A percentile compares a stretch with the other conserved stretches of the same genome.
phyloP scores from a whole-genome alignment of 805 yeast genomes.

The Wickerhamomyces rabaulensis region DNA sequence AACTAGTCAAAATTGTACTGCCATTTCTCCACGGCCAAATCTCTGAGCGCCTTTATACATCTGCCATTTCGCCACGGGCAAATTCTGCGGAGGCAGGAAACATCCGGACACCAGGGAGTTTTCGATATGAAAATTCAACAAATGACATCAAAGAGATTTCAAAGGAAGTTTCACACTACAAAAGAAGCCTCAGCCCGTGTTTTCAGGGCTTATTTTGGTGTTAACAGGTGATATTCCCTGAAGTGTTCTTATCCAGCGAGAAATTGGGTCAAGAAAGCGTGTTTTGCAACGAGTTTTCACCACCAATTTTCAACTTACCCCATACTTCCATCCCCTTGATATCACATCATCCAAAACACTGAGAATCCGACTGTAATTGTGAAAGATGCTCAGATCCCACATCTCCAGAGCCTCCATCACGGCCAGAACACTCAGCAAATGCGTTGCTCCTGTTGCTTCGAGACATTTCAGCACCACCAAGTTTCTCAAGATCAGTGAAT shows the following conservation, averaged over 20 bases:
- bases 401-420: neutral
- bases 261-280: neutral
- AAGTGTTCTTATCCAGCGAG: too few relatives aligned
- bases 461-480: constrained; percentile 4
- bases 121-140: neutral
- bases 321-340: neutral
- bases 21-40: too few relatives aligned
- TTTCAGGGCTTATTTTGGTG: neutral
- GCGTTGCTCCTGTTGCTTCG: neutral
- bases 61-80: neutral
- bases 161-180: neutral
- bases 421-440: neutral
- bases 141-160: neutral
- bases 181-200: neutral
- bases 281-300: neutral
- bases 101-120: constrained; percentile 1
- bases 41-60: too few relatives aligned
- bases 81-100: neutral
- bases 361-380: neutral
- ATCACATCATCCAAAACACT: neutral
- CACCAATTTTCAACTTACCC: neutral
- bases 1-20: too few relatives aligned
- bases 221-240: too few relatives aligned
- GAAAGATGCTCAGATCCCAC: neutral
- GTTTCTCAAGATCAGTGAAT: constrained; percentile 11